phyloP scores from a whole-genome alignment of 2,329 filamentous ascomycete species.

The Claviceps africana region DNA sequence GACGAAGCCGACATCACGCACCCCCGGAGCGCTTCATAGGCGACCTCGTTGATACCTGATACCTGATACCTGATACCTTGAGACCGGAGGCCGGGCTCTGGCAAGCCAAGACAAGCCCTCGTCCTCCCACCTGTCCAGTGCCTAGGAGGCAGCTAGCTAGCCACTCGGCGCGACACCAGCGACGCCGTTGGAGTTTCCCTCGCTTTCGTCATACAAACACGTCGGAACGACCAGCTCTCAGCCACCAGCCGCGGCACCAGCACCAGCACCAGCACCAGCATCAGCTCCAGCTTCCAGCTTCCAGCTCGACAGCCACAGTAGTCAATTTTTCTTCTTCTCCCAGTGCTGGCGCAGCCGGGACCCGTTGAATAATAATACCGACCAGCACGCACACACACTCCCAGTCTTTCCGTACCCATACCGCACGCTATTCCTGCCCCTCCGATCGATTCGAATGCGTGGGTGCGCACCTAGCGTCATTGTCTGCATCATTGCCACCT shows the following conservation, averaged over 20 bases:
- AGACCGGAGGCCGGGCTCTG: neutral
- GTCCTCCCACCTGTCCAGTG: too few relatives aligned
- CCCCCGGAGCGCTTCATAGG: neutral
- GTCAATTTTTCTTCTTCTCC: neutral
- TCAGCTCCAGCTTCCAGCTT: too few relatives aligned
- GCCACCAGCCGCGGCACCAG: neutral
- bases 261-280: too few relatives aligned
- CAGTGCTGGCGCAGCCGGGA: neutral
- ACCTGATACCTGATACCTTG: too few relatives aligned
- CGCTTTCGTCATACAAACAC: neutral
- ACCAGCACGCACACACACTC: neutral
- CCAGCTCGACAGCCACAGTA: too few relatives aligned
- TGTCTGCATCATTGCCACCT: constrained; percentile 5
- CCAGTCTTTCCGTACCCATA: neutral
- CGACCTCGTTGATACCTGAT: too few relatives aligned
- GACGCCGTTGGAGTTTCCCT: neutral
- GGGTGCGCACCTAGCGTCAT: constrained; percentile 4
- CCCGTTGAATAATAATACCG: neutral
- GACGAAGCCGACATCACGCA: neutral
- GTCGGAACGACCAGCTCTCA: neutral
- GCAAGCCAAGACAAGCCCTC: neutral
- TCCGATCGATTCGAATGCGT: constrained; percentile 2
- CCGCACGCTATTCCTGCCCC: neutral
- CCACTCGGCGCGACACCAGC: neutral
- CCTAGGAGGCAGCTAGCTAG: too few relatives aligned